These are phyloP conservation scores for Lachancea kluyveri DNA, from an alignment of 805 yeast genomes.

Conservation along the genomic window DNA sequence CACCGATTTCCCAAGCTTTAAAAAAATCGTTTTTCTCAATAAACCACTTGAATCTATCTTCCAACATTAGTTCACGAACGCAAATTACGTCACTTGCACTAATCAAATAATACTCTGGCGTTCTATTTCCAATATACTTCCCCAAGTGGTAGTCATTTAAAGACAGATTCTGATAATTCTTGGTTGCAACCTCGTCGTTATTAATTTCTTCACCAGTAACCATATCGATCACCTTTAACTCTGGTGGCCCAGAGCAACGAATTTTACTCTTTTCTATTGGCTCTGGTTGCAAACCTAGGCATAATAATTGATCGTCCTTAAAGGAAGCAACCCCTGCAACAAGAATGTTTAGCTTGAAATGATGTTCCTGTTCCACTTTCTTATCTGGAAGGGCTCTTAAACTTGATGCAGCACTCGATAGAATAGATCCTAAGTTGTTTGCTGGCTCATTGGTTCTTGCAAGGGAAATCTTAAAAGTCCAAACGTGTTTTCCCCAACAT, in stretches of 20 bases:
- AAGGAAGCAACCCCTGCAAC: conserved; percentile 77
- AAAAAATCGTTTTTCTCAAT: conserved; percentile 44
- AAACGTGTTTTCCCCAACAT: conserved; percentile 79
- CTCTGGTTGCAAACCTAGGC: conserved; percentile 24
- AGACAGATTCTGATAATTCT: conserved; percentile 52
- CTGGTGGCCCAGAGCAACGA: conserved; percentile 56
- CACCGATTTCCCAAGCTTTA: conserved; percentile 78
- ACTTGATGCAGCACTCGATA: conserved; percentile 39
- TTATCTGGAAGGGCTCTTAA: conserved; percentile 41
- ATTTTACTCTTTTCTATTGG: conserved; percentile 33
- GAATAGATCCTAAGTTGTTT: conserved; percentile 23
- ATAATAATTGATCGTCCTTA: conserved; percentile 60
- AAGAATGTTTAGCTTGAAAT: conserved; percentile 39
- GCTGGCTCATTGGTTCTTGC: conserved; percentile 16
- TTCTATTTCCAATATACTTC: conserved; percentile 38
- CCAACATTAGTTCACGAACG: conserved; percentile 61
- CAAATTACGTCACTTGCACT: conserved; percentile 79
- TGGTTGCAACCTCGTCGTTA: conserved; percentile 71
- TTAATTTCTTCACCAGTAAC: conserved; percentile 64
- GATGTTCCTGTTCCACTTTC: conserved; percentile 32
- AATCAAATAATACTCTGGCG: conserved; percentile 54
- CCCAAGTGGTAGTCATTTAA: conserved; percentile 76
- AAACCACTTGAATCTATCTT: conserved; percentile 73
- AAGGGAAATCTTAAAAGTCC: conserved; percentile 53
- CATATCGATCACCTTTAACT: conserved; percentile 61